These are phyloP conservation scores for Dactylonectria estremocensis DNA, from an alignment of 2,329 filamentous ascomycete genomes.

Conservation along the genomic window DNA sequence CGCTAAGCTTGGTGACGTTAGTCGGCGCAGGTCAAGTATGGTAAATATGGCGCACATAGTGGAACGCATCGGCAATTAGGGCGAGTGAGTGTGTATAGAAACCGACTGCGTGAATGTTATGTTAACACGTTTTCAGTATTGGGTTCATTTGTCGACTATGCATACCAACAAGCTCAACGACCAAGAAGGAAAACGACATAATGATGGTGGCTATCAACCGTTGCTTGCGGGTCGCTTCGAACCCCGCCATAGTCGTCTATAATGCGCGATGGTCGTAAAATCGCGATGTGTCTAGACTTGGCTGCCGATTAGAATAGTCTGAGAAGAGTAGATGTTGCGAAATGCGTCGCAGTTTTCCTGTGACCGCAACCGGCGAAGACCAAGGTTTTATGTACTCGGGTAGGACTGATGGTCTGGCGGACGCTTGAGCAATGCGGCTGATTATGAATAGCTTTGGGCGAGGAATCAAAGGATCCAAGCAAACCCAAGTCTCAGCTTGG, in stretches of 20 bases:
- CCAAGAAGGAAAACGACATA: conserved; percentile 67
- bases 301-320: not conserved
- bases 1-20: conserved; percentile 72
- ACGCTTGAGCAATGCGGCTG: not conserved
- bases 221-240: conserved; percentile 55
- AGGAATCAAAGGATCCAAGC: conserved; percentile 8
- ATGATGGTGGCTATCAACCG: conserved; percentile 64
- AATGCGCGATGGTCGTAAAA: not conserved
- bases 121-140: conserved; percentile 11
- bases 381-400: conserved; percentile 14
- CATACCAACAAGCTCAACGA: conserved; percentile 66
- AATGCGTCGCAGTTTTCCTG: not conserved
- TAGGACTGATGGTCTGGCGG: conserved; percentile 29
- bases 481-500: conserved; percentile 28
- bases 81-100: conserved; percentile 81
- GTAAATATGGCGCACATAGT: conserved; percentile 71
- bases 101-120: conserved; percentile 62
- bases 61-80: conserved; percentile 83
- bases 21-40: not conserved
- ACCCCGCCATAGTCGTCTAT: conserved; percentile 31
- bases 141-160: conserved; percentile 5
- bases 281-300: not conserved
- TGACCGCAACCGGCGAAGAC: not conserved
- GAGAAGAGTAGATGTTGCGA: not conserved
- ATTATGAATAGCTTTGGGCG: conserved; percentile 17